Base-by-base conservation (phyloP, 352 stramenopile genomes). In the Pythium biforme region DNA sequence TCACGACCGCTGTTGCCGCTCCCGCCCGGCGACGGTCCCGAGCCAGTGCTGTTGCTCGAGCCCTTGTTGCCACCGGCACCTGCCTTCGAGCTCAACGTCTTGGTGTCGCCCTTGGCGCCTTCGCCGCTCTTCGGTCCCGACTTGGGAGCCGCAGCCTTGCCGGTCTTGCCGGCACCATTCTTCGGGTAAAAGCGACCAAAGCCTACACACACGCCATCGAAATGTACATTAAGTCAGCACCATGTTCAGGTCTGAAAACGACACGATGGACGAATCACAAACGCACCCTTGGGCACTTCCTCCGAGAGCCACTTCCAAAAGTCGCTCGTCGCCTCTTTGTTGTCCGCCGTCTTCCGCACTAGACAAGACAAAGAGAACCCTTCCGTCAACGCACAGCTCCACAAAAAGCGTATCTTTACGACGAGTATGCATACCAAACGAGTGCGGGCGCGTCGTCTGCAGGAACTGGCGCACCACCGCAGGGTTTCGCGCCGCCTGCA, bases 121-220 rank as follows among this genome's bases (percentile, higher is more conserved):
- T 86, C 81, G 9, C 59, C 61, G 39, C 66, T 58, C 52, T 88
- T 89, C 17, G 78, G 70, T 0, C 61, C 73, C 4, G 66, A 63
- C 66, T 90, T 93, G 0, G 82, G 77, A 15, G 77, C 77, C 11
- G 69, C 63, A 0, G 64, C 49, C 45, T 90, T 92, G 31, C 54
- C 67, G 1, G 68, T 70, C 11, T 68, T 72, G 15, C 55, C 59
- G 26, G 31, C 56, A 20, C 68, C 78, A 55, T 89, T 92, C 68
- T 95, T 95, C 14, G 86, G 86, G 70, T 91, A 92, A 47, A 95
- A 95, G 5, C 86, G 82, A 15, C 82, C 86, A 62, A 95, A 95
- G 11, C 86, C 84, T 82, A 41, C 12, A 31, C 22, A 26, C 8
- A 51, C 29, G 39, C 8, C 3, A 54, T 4, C 17, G 8, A 34